Evolutionary conservation across 768 basidiomycete genomes (phyloP).

Genomic region (Mycena galopus): DNA sequence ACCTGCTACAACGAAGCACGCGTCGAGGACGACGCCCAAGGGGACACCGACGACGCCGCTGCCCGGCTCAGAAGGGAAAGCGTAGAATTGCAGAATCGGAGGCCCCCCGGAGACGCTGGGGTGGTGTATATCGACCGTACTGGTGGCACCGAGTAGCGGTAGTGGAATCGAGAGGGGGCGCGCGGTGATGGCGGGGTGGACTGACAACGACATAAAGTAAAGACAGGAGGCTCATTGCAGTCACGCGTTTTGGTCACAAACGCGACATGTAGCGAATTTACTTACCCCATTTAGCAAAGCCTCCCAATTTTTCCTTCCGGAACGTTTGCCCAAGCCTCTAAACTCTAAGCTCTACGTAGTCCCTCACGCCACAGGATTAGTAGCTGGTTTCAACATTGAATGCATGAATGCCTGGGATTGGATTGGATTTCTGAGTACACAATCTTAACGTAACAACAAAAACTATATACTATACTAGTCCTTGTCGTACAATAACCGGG

Average conservation of each 20-base stretch:
- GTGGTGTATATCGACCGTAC: neutral
- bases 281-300: too few relatives aligned
- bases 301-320: too few relatives aligned
- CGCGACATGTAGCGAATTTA: too few relatives aligned
- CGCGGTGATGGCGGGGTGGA: neutral
- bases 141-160: neutral
- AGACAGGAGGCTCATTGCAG: too few relatives aligned
- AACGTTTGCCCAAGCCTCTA: too few relatives aligned
- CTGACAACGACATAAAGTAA: neutral
- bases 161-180: neutral
- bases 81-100: neutral
- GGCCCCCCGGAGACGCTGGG: neutral
- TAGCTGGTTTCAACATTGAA: too few relatives aligned
- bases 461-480: slow-evolving; percentile 28
- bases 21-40: slow-evolving; percentile 23
- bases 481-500: slow-evolving; percentile 17
- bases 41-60: slow-evolving; percentile 7
- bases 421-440: neutral
- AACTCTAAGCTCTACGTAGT: too few relatives aligned
- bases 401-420: neutral
- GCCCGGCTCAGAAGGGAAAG: neutral
- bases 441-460: slow-evolving; percentile 11
- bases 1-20: slow-evolving; percentile 4
- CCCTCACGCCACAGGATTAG: too few relatives aligned
- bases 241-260: too few relatives aligned